Evolutionary conservation across 2,329 filamentous ascomycete species (phyloP).

Genomic region (Xylariaceae sp.): DNA sequence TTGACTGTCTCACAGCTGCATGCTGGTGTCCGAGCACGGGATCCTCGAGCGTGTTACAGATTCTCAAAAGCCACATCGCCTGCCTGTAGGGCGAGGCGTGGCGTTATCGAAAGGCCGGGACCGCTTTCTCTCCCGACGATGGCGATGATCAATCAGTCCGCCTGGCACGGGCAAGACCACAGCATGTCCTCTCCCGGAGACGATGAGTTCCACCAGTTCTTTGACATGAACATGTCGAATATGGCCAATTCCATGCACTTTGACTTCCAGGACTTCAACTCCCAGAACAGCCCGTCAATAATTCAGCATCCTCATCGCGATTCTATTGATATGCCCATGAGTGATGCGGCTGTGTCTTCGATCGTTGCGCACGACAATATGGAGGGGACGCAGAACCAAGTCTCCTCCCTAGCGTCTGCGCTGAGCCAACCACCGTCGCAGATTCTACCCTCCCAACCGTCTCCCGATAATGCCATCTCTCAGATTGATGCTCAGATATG

Average conservation of each 20-base stretch:
- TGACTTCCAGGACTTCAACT: conserved; percentile 53
- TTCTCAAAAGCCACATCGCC: conserved; percentile 7
- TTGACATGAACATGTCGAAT: conserved; percentile 53
- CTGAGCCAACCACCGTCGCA: conserved; percentile 41
- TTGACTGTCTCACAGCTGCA: background rate
- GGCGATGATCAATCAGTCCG: conserved; percentile 48
- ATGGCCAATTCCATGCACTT: conserved; percentile 53
- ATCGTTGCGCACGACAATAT: conserved; percentile 35
- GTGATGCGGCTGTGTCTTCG: conserved; percentile 38
- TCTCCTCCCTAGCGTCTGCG: conserved; percentile 45
- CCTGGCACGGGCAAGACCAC: conserved; percentile 55
- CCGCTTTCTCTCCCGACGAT: conserved; percentile 16
- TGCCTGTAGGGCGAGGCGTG: conserved; percentile 3
- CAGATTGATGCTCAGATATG: conserved; percentile 62
- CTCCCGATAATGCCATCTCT: conserved; percentile 48
- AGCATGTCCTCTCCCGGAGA: conserved; percentile 46
- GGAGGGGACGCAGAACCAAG: conserved; percentile 39
- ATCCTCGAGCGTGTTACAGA: background rate
- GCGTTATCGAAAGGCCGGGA: conserved; percentile 4
- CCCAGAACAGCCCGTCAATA: conserved; percentile 35
- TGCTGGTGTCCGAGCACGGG: background rate
- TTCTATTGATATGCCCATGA: conserved; percentile 47
- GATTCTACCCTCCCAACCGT: conserved; percentile 42
- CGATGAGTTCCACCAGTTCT: conserved; percentile 60
- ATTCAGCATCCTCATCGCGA: conserved; percentile 38